Evolutionary conservation across 73 alveolate genomes (phyloP).

Genomic region (Tetrahymena borealis): DNA sequence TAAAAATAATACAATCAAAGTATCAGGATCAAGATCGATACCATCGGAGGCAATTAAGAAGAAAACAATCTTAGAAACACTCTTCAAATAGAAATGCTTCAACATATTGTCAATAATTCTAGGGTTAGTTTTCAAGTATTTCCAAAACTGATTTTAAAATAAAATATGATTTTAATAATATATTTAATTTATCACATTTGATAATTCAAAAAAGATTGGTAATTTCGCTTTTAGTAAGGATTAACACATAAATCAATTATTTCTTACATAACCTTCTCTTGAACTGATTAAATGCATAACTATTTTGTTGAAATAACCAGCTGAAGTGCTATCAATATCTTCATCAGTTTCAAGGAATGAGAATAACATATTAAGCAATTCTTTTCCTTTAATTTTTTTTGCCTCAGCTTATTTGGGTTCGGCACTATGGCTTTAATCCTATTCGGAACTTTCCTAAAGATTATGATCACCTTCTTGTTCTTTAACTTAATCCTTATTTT

Average conservation of each 20-base stretch:
- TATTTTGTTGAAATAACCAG: neutral
- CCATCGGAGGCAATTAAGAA: neutral
- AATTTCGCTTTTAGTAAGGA: too few relatives aligned
- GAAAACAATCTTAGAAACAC: neutral
- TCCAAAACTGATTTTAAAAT: neutral
- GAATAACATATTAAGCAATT: neutral
- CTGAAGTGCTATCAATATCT: neutral
- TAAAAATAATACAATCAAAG: neutral
- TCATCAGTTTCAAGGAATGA: neutral
- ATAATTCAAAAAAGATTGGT: too few relatives aligned
- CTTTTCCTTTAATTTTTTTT: neutral
- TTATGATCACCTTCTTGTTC: neutral
- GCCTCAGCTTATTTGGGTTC: neutral
- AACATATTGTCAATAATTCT: neutral
- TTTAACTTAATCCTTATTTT: neutral
- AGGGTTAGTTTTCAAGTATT: neutral
- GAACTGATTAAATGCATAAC: neutral
- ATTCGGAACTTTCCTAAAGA: neutral
- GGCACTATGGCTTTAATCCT: neutral
- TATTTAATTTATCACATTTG: too few relatives aligned
- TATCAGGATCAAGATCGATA: neutral
- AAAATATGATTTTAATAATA: too few relatives aligned
- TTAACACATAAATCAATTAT: too few relatives aligned
- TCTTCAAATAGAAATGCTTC: neutral
- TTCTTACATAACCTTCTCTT: neutral